These are phyloP conservation scores for Hylodesmum podocarpum DNA, from an alignment of 306 rosid genomes.

Conservation along the genomic window DNA sequence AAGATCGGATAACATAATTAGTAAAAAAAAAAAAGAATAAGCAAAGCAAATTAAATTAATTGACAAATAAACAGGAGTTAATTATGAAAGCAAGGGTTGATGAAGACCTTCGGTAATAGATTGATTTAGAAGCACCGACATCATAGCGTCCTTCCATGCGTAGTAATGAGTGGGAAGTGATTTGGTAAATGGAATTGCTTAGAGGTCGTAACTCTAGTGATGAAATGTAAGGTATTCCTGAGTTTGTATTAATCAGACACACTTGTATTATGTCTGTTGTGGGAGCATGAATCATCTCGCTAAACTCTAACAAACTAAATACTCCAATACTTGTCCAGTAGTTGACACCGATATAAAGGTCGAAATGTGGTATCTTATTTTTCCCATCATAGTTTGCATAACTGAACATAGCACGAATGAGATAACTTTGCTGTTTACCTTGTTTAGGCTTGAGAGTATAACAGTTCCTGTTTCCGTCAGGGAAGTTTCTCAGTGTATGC, in stretches of 20 bases:
- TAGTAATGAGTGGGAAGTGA: too few relatives aligned
- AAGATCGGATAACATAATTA: too few relatives aligned
- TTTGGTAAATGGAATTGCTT: not conserved
- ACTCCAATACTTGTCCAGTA: not conserved
- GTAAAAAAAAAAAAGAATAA: too few relatives aligned
- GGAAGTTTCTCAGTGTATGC: not conserved
- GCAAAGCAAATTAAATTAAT: too few relatives aligned
- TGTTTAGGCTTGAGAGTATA: not conserved
- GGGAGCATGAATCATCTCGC: not conserved
- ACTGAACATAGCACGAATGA: not conserved
- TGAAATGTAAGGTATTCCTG: not conserved
- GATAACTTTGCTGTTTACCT: not conserved
- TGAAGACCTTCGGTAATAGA: too few relatives aligned
- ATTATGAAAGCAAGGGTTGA: too few relatives aligned
- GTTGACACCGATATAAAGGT: not conserved
- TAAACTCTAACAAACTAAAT: too few relatives aligned
- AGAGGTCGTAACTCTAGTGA: not conserved
- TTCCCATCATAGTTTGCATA: not conserved
- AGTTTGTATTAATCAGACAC: not conserved
- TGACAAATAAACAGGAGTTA: too few relatives aligned
- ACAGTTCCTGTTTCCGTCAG: not conserved
- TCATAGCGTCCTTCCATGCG: too few relatives aligned
- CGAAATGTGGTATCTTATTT: not conserved
- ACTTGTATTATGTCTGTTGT: not conserved
- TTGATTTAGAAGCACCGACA: too few relatives aligned